Conservation (phyloP, 2,329 filamentous ascomycete species). For the Nannizziopsis barbatae region DNA sequence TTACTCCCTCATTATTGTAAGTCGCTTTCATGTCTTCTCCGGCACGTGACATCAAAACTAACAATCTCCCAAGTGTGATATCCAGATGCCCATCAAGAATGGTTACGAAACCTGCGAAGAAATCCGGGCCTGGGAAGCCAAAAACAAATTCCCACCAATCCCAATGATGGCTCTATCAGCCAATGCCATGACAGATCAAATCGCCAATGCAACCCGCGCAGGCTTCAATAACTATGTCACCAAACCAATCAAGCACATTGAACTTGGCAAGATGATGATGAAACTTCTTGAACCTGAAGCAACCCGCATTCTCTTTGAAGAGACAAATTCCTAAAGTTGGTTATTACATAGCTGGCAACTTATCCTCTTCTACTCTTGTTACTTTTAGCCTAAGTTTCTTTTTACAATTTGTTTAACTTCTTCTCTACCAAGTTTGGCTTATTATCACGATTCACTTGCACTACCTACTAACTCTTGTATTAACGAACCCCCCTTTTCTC, state of each 20-base stretch:
- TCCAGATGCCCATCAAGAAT: slow-evolving; percentile 42
- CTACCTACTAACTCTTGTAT: no score
- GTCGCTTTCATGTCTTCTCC: slow-evolving; percentile 14
- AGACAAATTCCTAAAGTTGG: slow-evolving; percentile 21
- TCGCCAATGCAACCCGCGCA: slow-evolving; percentile 36
- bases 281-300: slow-evolving; percentile 31
- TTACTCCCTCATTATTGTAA: slow-evolving; percentile 40
- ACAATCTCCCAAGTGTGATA: slow-evolving; percentile 32
- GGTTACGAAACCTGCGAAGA: slow-evolving; percentile 40
- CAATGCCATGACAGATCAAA: slow-evolving; percentile 42
- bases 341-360: background rate
- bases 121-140: slow-evolving; percentile 37
- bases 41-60: no score
- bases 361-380: background rate
- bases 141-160: slow-evolving; percentile 37
- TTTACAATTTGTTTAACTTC: background rate
- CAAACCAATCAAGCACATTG: slow-evolving; percentile 41
- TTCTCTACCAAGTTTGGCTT: no score
- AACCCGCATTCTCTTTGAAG: slow-evolving; percentile 34
- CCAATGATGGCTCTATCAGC: slow-evolving; percentile 42
- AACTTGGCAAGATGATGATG: slow-evolving; percentile 42
- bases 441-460: no score
- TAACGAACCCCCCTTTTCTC: background rate
- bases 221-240: slow-evolving; percentile 42
- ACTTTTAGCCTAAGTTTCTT: background rate